Evolutionary conservation across 371 early-diverging fungal genomes (phyloP), one percentile per base, ranked within the genome.

Genomic region (Dinochytrium kinnereticum): DNA sequence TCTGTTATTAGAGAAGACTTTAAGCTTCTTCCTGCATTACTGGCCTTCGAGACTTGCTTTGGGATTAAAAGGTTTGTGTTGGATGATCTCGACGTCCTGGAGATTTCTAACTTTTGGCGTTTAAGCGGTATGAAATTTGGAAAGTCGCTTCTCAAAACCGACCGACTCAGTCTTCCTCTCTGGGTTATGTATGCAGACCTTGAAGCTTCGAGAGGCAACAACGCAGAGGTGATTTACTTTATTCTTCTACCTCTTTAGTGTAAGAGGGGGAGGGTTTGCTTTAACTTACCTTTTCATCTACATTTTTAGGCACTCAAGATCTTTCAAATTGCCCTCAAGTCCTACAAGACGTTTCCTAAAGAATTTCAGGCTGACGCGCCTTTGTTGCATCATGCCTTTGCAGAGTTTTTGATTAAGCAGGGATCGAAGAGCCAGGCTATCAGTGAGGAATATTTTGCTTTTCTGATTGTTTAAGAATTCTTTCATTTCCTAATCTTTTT

Each of bases 181-280:
- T 92, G 91, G 93, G 88, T 87, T 72, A 86, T 85, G 0, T 91
- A 90, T 76, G 91, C 91, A 0, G 87, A 87, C 70, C 80, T 89
- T 67, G 91, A 90, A 75, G 85, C 82, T 59, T 71, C 70, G n/a
- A 49, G 77, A 10, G 87, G 86, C 7, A 84, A 84, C n/a, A 59
- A 75, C 5, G 76, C 75, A 0, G 87, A 88, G 84, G 88, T 88
- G 70, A 37, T 44, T 44, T 19, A 44, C 19, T 44, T 44, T 44
- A 19, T 7, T 44, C 13, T 30, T 71, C 24, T 53, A 74, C 55
- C 15, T 28, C n/a, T 13, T 71, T 61, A 21, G 49, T 64, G 68
- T n/a, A n/a, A n/a, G n/a, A n/a, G n/a, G n/a, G n/a, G n/a, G n/a
- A 13, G n/a, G 34, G 36, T 31, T 33, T 51, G 33, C 17, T 51